A percentile compares a stretch with the other conserved stretches of the same genome.
phyloP scores from a whole-genome alignment of 257 asterid genomes.

The Plantago major region DNA sequence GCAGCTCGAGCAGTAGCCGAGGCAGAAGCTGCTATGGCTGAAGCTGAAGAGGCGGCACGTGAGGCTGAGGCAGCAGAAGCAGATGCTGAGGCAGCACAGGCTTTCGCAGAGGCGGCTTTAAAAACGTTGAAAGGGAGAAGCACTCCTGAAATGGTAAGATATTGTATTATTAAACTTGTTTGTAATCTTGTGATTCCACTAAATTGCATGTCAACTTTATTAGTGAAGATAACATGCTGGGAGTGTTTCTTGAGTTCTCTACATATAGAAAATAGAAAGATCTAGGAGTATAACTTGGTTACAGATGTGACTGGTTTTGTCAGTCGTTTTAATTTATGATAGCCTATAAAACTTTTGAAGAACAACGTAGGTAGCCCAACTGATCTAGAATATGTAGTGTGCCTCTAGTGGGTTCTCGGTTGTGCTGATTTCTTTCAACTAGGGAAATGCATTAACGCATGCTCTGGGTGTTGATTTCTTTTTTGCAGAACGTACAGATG shows the following conservation, averaged over 20 bases:
- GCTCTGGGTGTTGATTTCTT: background rate
- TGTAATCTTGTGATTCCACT: background rate
- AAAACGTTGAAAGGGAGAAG: conserved; percentile 69
- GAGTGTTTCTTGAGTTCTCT: background rate
- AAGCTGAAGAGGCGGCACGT: conserved; percentile 90
- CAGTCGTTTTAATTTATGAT: background rate
- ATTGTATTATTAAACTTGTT: conserved; percentile 4
- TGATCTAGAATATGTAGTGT: background rate
- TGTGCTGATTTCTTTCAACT: background rate
- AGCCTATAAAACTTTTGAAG: background rate
- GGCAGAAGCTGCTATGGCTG: conserved; percentile 94
- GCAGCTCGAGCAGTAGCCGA: conserved; percentile 98
- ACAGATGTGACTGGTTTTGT: too few relatives aligned
- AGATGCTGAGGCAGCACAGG: conserved; percentile 92
- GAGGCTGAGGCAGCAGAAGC: conserved; percentile 95
- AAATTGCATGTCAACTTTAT: conserved; percentile 4
- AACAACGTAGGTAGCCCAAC: background rate
- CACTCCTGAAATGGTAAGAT: conserved; percentile 59
- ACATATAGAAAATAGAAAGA: background rate
- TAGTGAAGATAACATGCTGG: background rate
- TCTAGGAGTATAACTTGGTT: too few relatives aligned
- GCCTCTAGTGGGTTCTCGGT: too few relatives aligned
- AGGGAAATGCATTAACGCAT: background rate
- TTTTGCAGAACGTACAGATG: conserved; percentile 20
- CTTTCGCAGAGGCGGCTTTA: conserved; percentile 85